Evolutionary conservation across 257 asterid genomes (phyloP).

Genomic region (Solanum clarkiae): DNA sequence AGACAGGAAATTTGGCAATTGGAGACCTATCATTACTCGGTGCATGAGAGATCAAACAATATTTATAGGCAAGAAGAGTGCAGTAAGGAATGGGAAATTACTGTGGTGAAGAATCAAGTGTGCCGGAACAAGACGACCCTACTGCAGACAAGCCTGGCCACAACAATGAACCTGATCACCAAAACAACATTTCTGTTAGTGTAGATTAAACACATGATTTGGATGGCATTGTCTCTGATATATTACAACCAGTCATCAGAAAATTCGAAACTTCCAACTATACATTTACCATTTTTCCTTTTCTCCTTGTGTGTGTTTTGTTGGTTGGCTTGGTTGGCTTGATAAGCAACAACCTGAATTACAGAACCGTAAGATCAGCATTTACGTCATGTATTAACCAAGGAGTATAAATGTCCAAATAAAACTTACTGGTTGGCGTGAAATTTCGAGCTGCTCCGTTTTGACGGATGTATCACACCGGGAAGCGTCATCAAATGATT

Average conservation of each 20-base stretch:
- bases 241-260: neutral
- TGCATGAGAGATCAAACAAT: slow-evolving; percentile 3
- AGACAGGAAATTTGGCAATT: slow-evolving; percentile 19
- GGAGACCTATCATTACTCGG: slow-evolving; percentile 15
- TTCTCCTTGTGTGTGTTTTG: slow-evolving; percentile 10
- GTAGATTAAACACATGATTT: neutral
- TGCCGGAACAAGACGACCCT: slow-evolving; percentile 15
- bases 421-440: slow-evolving; percentile 7
- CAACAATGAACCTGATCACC: slow-evolving; percentile 25
- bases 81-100: slow-evolving; percentile 1
- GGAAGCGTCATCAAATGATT: slow-evolving; percentile 11
- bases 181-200: neutral
- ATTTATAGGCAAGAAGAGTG: neutral
- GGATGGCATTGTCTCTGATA: neutral
- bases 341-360: slow-evolving; percentile 9
- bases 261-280: neutral
- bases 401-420: neutral
- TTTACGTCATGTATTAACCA: neutral
- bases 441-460: neutral
- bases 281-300: slow-evolving; percentile 22
- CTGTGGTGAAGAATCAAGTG: slow-evolving; percentile 19
- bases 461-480: slow-evolving; percentile 8
- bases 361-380: neutral
- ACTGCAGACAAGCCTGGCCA: slow-evolving; percentile 18
- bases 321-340: slow-evolving; percentile 1